phyloP scores from a whole-genome alignment of 2,329 filamentous ascomycete genomes.

The Blastomyces emzantsi region DNA sequence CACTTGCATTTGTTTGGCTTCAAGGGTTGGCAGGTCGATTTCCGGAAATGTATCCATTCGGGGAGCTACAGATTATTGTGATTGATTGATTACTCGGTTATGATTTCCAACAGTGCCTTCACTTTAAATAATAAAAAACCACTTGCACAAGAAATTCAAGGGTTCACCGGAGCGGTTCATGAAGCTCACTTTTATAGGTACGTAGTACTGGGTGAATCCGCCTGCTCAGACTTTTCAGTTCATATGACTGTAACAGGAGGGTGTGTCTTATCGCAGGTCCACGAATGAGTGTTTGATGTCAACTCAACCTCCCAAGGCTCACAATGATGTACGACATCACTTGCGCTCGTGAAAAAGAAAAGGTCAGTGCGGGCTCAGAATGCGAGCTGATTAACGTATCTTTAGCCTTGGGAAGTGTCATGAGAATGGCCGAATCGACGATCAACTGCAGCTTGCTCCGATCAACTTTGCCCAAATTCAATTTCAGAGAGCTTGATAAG shows the following conservation, averaged over 20 bases:
- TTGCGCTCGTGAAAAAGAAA: not conserved
- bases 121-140: not conserved
- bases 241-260: not conserved
- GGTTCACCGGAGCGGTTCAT: not conserved
- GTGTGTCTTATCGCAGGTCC: not conserved
- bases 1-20: not conserved
- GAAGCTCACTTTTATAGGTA: not conserved
- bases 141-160: not conserved
- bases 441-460: not conserved
- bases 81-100: not conserved
- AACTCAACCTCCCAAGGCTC: not conserved
- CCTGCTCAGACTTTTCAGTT: not conserved
- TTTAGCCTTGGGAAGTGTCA: not conserved
- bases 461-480: not conserved
- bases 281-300: not conserved
- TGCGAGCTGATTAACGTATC: not conserved
- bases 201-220: not conserved
- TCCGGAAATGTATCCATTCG: not conserved
- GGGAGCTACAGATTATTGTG: not conserved
- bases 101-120: not conserved
- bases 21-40: not conserved
- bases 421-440: not conserved
- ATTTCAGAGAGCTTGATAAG: not conserved
- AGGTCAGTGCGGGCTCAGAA: not conserved
- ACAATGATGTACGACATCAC: not conserved